Base-by-base conservation (phyloP, 2,329 filamentous ascomycete species). In the Alternaria arborescens region DNA sequence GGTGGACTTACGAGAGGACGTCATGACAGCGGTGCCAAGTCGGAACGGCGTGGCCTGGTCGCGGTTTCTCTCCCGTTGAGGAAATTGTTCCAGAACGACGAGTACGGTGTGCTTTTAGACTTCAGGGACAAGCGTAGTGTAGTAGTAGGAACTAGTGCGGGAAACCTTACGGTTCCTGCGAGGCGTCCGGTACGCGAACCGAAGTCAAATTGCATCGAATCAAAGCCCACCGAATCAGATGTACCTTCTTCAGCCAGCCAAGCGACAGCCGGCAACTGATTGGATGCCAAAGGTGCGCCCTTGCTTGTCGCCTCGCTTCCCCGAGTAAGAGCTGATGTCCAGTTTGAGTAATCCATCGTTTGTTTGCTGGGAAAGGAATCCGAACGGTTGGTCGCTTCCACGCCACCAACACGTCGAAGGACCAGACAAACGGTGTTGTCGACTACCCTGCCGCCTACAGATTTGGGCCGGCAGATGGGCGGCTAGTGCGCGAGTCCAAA, bases 361-460 rank as follows among this genome's bases (percentile, higher is more conserved):
- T 26, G 30, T 38, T 24, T 34, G 36, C 34, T 43, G 36, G 26
- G 14, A n/a, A 28, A 56, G 36, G 14, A 40, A 57, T 36, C 46
- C 55, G 55, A 52, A 44, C 26, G 34, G 14, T 34, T 28, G 55
- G 55, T 44, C 34, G 24, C 18, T 20, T 34, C 16, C 16, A 34
- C 40, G 46, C 47, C 55, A 57, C 55, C 55, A 44, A 52, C 55
- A 38, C 20, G 44, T 38, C 38, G 20, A 41, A 52, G 38, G 16
- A 34, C 46, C 30, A 40, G 50, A 30, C 38, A 36, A 48, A 48
- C 46, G 22, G 38, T 22, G 20, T 38, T 43, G 26, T 38, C 32
- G 32, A 30, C 10, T 30, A 11, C 4, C 32, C 12, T 36, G 5
- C 32, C 32, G 32, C 32, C 11, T 36, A 16, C 32, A 16, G 12